Conservation (phyloP, 1,284 basidiomycete species). For the Hemileia vastatrix region DNA sequence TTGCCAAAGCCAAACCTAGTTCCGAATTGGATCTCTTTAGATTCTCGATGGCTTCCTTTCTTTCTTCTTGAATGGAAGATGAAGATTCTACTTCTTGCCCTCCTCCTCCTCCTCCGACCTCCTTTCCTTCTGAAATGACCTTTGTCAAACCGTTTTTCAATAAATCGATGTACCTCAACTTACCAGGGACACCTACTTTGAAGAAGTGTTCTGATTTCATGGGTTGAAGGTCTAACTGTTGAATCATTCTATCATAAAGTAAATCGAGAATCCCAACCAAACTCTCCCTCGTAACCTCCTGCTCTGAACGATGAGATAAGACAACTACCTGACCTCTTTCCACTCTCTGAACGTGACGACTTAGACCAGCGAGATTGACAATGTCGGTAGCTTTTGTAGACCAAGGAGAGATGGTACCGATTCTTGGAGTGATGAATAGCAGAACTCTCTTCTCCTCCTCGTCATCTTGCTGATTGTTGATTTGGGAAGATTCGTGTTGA, state of each 20-base stretch:
- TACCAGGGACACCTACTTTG: constrained; percentile 57
- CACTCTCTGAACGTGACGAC: constrained; percentile 59
- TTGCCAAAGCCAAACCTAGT: constrained; percentile 78
- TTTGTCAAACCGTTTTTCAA: constrained; percentile 50
- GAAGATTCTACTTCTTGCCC: constrained; percentile 28
- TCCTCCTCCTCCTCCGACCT: constrained; percentile 24
- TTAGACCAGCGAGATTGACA: constrained; percentile 70
- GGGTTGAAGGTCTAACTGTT: constrained; percentile 55
- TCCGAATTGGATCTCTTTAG: constrained; percentile 69
- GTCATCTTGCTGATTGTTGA: too few relatives aligned
- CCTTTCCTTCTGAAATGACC: constrained; percentile 28
- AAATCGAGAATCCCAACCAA: constrained; percentile 58
- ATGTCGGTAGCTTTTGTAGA: constrained; percentile 97
- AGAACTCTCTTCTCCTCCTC: too few relatives aligned
- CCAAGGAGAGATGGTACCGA: constrained; percentile 79
- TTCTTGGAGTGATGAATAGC: constrained; percentile 50
- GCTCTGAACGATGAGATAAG: constrained; percentile 44
- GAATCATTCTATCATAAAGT: constrained; percentile 94
- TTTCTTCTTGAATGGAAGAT: constrained; percentile 39
- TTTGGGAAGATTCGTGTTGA: too few relatives aligned
- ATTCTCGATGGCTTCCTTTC: constrained; percentile 50
- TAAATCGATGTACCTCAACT: constrained; percentile 60
- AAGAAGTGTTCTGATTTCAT: constrained; percentile 63
- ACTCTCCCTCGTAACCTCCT: neutral
- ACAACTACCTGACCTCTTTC: constrained; percentile 76